Percentiles rank a stretch among this genome's conserved stretches.
Evolutionary conservation across 208 protist species (phyloP).

Genomic region (Wallacemonas sp.): DNA sequence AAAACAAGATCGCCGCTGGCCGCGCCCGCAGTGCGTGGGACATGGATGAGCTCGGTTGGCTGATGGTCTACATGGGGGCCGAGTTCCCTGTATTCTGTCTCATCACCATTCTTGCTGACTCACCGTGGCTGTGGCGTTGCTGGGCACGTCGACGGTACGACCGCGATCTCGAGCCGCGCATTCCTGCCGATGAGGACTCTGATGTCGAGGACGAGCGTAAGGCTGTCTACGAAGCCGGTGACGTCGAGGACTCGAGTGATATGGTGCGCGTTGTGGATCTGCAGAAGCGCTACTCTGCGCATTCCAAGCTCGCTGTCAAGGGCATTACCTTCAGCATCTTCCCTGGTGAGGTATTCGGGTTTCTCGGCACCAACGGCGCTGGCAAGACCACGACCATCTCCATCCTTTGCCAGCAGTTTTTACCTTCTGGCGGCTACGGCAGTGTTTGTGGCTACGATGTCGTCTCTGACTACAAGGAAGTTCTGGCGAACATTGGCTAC

Average conservation of each 20-base stretch:
- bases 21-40: constrained; percentile 13
- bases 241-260: constrained; percentile 16
- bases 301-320: constrained; percentile 30
- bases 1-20: constrained; percentile 10
- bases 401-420: constrained; percentile 60
- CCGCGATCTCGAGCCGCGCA: constrained; percentile 1
- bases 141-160: constrained; percentile 14
- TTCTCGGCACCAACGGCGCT: constrained; percentile 76
- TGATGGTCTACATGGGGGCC: constrained; percentile 40
- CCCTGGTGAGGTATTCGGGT: constrained; percentile 59
- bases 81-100: constrained; percentile 32
- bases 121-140: constrained; percentile 21
- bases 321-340: constrained; percentile 44
- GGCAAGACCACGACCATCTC: constrained; percentile 74
- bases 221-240: constrained; percentile 27
- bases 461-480: constrained; percentile 30
- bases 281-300: constrained; percentile 38
- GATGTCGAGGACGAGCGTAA: constrained; percentile 52
- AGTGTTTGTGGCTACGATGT: constrained; percentile 53
- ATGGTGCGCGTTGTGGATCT: constrained; percentile 44
- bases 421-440: constrained; percentile 34
- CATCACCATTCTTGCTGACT: constrained; percentile 40
- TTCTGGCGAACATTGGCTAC: constrained; percentile 63
- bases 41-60: constrained; percentile 17
- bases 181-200: constrained; percentile 28